phyloP scores from a whole-genome alignment of 176 grass and related monocot genomes.

The Elaeis guineensis region DNA sequence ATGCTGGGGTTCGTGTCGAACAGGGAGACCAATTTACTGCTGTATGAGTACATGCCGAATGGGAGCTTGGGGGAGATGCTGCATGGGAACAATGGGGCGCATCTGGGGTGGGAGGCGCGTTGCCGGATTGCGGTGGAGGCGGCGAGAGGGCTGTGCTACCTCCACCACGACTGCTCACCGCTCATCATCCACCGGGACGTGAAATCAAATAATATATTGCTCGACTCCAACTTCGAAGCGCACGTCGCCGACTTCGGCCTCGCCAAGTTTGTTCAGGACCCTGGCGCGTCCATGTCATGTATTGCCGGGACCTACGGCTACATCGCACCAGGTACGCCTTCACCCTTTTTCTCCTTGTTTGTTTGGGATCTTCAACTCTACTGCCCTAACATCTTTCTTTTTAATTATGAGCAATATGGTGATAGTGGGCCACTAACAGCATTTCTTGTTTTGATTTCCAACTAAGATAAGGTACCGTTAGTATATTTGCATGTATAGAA shows the following conservation, averaged over 20 bases:
- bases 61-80: constrained; percentile 79
- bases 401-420: too few species aligned
- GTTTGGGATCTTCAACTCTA: too few species aligned
- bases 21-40: constrained; percentile 75
- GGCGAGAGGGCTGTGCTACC: constrained; percentile 71
- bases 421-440: too few species aligned
- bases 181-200: constrained; percentile 77
- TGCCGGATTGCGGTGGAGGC: constrained; percentile 58
- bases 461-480: too few species aligned
- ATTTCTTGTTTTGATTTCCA: too few species aligned
- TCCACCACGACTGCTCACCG: constrained; percentile 84
- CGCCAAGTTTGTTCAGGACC: constrained; percentile 63
- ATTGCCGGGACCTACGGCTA: constrained; percentile 91
- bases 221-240: constrained; percentile 73
- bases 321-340: constrained; percentile 71
- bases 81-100: constrained; percentile 57
- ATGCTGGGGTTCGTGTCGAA: constrained; percentile 72
- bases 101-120: constrained; percentile 58
- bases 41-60: constrained; percentile 91
- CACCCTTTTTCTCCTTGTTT: neutral
- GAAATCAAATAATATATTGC: constrained; percentile 93
- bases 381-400: too few species aligned
- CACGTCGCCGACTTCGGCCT: constrained; percentile 94
- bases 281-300: constrained; percentile 55
- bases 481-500: too few species aligned